phyloP scores from a whole-genome alignment of 768 basidiomycete genomes.

The Serendipita sp. region DNA sequence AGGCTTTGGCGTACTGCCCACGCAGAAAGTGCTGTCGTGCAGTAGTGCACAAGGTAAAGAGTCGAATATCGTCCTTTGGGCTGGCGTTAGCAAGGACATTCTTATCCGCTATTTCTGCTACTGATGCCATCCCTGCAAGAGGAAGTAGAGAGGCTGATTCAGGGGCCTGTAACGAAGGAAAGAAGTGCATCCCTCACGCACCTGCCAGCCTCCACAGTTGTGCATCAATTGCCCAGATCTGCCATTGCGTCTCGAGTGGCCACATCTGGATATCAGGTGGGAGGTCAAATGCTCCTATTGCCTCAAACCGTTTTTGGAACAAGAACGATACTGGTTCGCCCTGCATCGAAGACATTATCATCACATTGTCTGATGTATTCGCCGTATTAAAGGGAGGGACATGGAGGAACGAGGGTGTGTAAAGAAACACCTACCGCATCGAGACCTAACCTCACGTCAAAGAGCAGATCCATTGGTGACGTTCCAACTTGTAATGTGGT shows the following conservation, averaged over 20 bases:
- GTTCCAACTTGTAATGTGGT: background rate
- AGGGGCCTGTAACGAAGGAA: too few relatives aligned
- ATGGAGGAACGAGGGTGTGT: background rate
- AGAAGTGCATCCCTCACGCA: background rate
- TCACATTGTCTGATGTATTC: background rate
- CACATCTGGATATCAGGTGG: background rate
- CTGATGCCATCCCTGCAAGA: background rate
- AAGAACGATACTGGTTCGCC: background rate
- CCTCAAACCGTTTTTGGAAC: background rate
- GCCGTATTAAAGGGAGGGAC: background rate
- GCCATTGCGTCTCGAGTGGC: background rate
- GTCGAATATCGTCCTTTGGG: background rate
- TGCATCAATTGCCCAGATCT: constrained; percentile 1
- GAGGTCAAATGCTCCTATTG: background rate
- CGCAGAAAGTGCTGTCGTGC: constrained; percentile 47
- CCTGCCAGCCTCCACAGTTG: background rate
- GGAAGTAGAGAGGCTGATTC: too few relatives aligned
- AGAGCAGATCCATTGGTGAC: background rate
- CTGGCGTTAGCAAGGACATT: background rate
- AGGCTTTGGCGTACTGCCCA: constrained; percentile 46
- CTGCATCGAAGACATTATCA: background rate
- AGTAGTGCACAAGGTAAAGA: background rate
- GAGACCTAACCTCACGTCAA: background rate
- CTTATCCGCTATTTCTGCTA: background rate
- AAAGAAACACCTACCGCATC: background rate